Evolutionary conservation across 1,284 basidiomycete genomes (phyloP), one percentile per base, ranked within the genome.

Genomic region (Clitocybe nebularis): DNA sequence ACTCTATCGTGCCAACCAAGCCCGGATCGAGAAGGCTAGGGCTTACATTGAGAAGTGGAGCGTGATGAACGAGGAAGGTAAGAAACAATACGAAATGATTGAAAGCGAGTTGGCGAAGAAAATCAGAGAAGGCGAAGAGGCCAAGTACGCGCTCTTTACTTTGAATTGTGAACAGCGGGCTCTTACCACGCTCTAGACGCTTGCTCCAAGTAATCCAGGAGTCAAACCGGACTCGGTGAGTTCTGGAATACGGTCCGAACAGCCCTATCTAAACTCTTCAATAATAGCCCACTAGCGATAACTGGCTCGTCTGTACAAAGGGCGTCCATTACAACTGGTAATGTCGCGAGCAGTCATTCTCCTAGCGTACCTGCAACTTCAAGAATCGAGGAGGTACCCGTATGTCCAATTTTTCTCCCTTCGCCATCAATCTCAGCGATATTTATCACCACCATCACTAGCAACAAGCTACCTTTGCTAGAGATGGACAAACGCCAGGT

Each of bases 121-220:
- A 36, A 53, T 69, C 9, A 55, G 59, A 41, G 66, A 63, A 39
- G 74, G 73, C 8, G 57, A 61, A 28, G 48, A 59, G 38, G 67
- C 67, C 25, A 53, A 51, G 68, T 70, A 43, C 23, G 63, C 52
- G 33, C 47, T 24, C 21, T 36, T 13, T 35, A 21, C 25, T 21
- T 28, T 28, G 3, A 26, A 9, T 13, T 10, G 32, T 44, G 11
- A 25, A 10, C 14, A 25, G 25, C 40, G 10, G 13, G 26, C 26
- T 11, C 26, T 13, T 13, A 28, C 26, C n/a, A n/a, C n/a, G n/a
- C 8, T 39, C 5, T 35, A 55, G 53, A 32, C 53, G 35, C 16
- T 24, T 45, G 14, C 34, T 53, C 19, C 35, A 41, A 11, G 16
- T 40, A 10, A 14, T 55, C 33, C 29, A 43, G 24, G 33, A 41